These are phyloP conservation scores for apple (Malus domestica) DNA, from an alignment of 306 rosid genomes.

Conservation along the genomic window DNA sequence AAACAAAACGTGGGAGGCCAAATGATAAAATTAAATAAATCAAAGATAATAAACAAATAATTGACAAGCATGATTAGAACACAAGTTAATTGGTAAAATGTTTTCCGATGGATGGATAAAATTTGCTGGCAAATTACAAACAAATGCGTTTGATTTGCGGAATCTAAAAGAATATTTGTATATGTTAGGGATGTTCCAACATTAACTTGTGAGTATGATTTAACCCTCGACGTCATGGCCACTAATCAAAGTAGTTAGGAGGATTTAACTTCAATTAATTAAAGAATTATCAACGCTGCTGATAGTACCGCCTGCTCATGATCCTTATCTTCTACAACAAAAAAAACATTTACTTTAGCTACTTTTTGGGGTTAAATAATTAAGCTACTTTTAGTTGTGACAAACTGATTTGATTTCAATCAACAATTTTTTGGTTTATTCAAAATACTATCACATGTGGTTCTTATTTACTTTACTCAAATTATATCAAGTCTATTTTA, in stretches of 20 bases:
- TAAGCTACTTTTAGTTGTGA: neutral
- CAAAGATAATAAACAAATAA: neutral
- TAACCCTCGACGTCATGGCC: neutral
- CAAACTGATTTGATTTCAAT: neutral
- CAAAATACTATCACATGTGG: neutral
- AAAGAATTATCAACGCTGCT: neutral
- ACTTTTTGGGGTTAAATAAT: neutral
- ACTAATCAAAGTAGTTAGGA: neutral
- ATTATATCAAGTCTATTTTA: too few relatives aligned
- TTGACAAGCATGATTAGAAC: neutral
- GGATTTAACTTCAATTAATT: neutral
- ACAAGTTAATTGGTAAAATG: neutral
- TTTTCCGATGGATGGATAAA: neutral
- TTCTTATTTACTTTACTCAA: neutral
- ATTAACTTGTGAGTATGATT: neutral
- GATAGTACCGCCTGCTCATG: neutral
- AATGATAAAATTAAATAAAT: neutral
- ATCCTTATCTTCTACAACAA: neutral
- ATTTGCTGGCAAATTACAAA: neutral
- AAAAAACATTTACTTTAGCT: neutral
- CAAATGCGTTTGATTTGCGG: neutral
- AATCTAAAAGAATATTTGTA: neutral
- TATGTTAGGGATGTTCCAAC: constrained; percentile 3
- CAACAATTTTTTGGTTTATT: neutral
- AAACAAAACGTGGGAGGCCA: neutral